A percentile compares a stretch with the other conserved stretches of the same genome.
These are phyloP conservation scores for Gryganskiella cystojenkinii DNA, from an alignment of 192 early-diverging fungal genomes.

Conservation along the genomic window DNA sequence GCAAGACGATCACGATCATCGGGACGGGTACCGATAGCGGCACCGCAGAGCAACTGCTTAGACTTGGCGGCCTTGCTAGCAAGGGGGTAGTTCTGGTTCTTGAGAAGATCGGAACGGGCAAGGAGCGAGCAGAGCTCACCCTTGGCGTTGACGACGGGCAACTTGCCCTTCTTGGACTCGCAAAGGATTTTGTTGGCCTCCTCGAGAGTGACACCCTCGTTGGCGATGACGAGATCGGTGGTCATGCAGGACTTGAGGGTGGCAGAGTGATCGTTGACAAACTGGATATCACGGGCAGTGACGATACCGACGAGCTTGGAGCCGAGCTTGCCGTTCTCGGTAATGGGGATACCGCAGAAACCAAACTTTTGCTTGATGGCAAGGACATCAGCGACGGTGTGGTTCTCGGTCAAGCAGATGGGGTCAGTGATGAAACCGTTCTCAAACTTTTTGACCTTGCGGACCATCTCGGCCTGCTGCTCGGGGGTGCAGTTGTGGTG, in stretches of 20 bases:
- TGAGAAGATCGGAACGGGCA: constrained; percentile 94
- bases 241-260: constrained; percentile 88
- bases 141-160: constrained; percentile 90
- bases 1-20: constrained; percentile 87
- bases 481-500: constrained; percentile 97
- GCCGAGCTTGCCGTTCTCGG: constrained; percentile 86
- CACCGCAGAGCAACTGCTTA: constrained; percentile 94
- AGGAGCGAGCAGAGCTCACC: constrained; percentile 91
- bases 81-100: constrained; percentile 95
- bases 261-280: constrained; percentile 75
- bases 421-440: constrained; percentile 99
- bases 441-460: constrained; percentile 97
- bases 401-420: constrained; percentile 80
- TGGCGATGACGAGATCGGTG: constrained; percentile 86
- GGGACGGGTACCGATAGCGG: constrained; percentile 91
- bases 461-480: constrained; percentile 98
- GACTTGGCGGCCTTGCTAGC: constrained; percentile 84
- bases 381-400: constrained; percentile 88
- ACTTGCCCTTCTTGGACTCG: constrained; percentile 95
- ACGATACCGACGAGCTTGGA: constrained; percentile 96
- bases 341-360: constrained; percentile 98
- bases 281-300: constrained; percentile 96
- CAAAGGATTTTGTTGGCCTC: constrained; percentile 92
- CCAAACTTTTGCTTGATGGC: constrained; percentile 88
- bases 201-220: constrained; percentile 87